Base-by-base conservation (phyloP, 2,329 filamentous ascomycete species). In the Aspergillus latus region DNA sequence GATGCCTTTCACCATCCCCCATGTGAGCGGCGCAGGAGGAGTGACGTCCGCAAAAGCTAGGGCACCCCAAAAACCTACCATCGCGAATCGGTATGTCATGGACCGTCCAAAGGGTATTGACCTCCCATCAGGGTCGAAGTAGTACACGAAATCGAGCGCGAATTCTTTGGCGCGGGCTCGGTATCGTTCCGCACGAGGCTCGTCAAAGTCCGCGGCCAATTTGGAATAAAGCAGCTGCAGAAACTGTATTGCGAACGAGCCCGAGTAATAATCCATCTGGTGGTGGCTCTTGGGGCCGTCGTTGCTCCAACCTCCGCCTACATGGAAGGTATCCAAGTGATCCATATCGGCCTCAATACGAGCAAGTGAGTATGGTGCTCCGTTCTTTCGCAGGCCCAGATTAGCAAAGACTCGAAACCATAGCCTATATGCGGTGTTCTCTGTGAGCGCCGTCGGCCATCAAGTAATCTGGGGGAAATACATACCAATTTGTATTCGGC, bases 321-420 rank as follows among this genome's bases (percentile, higher is more conserved):
- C 84, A 67, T 92, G 90, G 70, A 92, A 93, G 0, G 87, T 90
- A 65, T 92, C 85, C 8, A 93, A 78, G 63, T 92, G 88, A 64
- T 88, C 82, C 68, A 93, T 89, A 68, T 92, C 89, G 16, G 84
- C 84, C 56, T 90, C 86, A 21, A 92, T 81, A 21, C 86, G 81
- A 44, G 85, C 80, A 60, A 88, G 84, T 0, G 87, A 89, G 74
- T 87, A 90, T 47, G 82, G 82, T 0, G 86, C 88, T 1, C 87
- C 87, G 63, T 91, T 90, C 63, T 87, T 88, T 68, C 88, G 88
- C 34, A 92, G 73, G 0, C 89, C 89, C 0, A 93, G 80, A 64
- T 93, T 93, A 39, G 89, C 89, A 67, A 93, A 93, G 4, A 93
- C 88, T 39, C 89, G 84, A 69, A 93, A 93, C 89, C 89, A 93